These are phyloP conservation scores for Ogataea pilisensis DNA, from an alignment of 805 yeast species.

Conservation along the genomic window DNA sequence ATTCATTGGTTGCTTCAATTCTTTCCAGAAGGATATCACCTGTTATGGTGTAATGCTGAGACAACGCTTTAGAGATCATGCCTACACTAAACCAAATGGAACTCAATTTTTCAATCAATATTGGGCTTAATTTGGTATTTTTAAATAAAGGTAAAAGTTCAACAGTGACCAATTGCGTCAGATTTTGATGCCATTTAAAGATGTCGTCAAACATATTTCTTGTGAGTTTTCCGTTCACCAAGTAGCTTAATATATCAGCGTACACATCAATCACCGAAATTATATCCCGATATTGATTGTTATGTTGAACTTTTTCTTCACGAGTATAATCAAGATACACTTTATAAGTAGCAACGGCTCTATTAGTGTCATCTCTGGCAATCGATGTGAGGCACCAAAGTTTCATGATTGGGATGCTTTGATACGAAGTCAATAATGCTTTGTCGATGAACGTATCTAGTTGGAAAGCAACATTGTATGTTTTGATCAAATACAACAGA, in stretches of 20 bases:
- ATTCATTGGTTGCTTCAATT: conserved; percentile 4
- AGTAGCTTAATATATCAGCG: conserved; percentile 12
- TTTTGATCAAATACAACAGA: conserved; percentile 17
- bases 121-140: conserved; percentile 9
- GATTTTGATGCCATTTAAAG: conserved; percentile 14
- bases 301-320: conserved; percentile 33
- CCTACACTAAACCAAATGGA: conserved; percentile 24
- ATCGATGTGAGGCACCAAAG: conserved; percentile 29
- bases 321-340: conserved; percentile 40
- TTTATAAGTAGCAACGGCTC: conserved; percentile 32
- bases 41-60: conserved; percentile 11
- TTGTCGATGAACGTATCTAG: conserved; percentile 26
- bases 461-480: conserved; percentile 12
- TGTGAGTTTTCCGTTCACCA: conserved; percentile 7
- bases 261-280: conserved; percentile 27
- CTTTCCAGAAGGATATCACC: conserved; percentile 9
- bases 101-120: conserved; percentile 14
- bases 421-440: conserved; percentile 43
- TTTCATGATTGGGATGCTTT: conserved; percentile 37
- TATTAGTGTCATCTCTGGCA: conserved; percentile 15
- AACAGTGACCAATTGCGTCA: conserved; percentile 6
- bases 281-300: conserved; percentile 34
- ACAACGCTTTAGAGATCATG: conserved; percentile 17
- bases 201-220: conserved; percentile 15
- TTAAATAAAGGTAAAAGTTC: conserved; percentile 9